phyloP scores from a whole-genome alignment of 2,329 filamentous ascomycete genomes.

The Microsporum ferrugineum region DNA sequence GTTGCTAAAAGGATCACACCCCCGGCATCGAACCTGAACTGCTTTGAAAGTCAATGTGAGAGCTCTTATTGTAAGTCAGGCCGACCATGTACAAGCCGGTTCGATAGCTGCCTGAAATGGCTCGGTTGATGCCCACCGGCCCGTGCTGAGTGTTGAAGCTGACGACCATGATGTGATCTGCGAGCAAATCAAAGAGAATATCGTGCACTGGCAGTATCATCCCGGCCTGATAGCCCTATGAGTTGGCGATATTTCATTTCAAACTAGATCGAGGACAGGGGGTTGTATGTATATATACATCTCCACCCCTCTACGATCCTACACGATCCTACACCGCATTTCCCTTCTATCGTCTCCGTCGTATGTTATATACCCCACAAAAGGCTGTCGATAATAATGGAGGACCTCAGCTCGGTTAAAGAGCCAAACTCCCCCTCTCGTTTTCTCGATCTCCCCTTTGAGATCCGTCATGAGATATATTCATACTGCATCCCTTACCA shows the following conservation, averaged over 20 bases:
- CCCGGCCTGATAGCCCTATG: background rate
- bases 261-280: background rate
- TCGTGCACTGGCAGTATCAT: background rate
- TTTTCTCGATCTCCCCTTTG: background rate
- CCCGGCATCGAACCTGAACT: background rate
- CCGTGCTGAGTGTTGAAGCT: background rate
- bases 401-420: background rate
- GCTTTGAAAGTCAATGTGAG: background rate
- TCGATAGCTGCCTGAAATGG: background rate
- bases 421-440: background rate
- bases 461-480: background rate
- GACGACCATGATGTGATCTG: background rate
- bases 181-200: background rate
- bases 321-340: background rate
- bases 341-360: background rate
- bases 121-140: background rate
- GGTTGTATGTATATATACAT: background rate
- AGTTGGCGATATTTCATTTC: constrained; percentile 1
- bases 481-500: background rate
- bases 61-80: background rate
- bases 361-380: background rate
- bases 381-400: background rate
- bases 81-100: background rate
- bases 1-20: too few species aligned
- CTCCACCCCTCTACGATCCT: background rate